Evolutionary conservation across 73 alveolate species (phyloP).

Genomic region (Paramecium caudatum): DNA sequence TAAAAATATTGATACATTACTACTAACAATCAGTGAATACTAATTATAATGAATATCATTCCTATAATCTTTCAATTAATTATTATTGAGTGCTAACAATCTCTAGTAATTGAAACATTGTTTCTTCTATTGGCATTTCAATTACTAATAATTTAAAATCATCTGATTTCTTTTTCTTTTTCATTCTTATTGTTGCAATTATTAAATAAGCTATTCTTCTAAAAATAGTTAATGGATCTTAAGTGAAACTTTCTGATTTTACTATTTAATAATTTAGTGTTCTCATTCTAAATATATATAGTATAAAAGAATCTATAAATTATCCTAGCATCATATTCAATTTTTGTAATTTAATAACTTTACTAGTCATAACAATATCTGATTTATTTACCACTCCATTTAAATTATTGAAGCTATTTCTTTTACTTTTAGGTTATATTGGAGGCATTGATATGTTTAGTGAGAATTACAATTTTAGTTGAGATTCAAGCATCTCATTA

Average conservation of each 20-base stretch:
- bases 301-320: not conserved
- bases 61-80: not conserved
- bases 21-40: slow-evolving; percentile 25
- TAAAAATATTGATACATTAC: slow-evolving; percentile 46
- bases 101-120: slow-evolving; percentile 18
- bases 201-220: not conserved
- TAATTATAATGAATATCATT: not conserved
- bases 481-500: not conserved
- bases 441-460: slow-evolving; percentile 1
- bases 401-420: not conserved
- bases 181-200: slow-evolving; percentile 6
- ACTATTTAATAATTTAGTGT: not conserved
- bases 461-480: not conserved
- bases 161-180: not conserved
- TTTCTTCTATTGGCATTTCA: slow-evolving; percentile 8
- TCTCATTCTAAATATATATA: slow-evolving; percentile 17
- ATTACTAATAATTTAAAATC: not conserved
- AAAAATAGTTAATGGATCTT: not conserved
- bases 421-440: slow-evolving; percentile 8
- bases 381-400: not conserved
- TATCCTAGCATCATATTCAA: not conserved
- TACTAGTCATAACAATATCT: not conserved
- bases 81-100: not conserved
- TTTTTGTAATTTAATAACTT: not conserved
- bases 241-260: not conserved